Base-by-base conservation (phyloP, 371 early-diverging fungal genomes). In the Basidiobolus meristosporus region DNA sequence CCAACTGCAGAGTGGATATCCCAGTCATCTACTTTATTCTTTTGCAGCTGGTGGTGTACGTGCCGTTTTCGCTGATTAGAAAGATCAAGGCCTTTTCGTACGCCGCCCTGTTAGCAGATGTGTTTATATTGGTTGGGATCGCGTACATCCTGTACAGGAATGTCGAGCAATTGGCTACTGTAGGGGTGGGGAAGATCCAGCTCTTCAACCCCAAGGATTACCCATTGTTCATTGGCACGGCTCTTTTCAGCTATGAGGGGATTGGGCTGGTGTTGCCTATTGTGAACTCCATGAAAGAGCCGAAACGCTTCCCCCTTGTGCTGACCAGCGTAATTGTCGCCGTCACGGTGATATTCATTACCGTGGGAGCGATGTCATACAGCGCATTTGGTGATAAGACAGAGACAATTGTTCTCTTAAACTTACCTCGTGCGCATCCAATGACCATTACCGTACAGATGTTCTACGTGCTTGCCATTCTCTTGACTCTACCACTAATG, bases 161-260 rank as follows among this genome's bases (percentile, higher is more conserved):
- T 53, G 41, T 82, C 33, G 51, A 52, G 19, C 53, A 62, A 17
- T 41, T 84, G 36, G 36, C 63, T 2, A 62, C 63, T 3, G 37
- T 48, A 4, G 83, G 84, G 15, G 36, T 69, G 20, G 70, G 68
- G 3, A 60, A 72, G 33, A 61, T 82, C 1, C 50, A 56, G 4
- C 48, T 64, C 43, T 73, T 82, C 61, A 85, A 82, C 50, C 52
- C 66, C 16, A 48, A 63, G 9, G 62, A 69, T 41, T 83, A 82
- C 47, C 68, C 81, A 1, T 48, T 89, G 10, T 83, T 84, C 52
- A 66, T 89, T 39, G 89, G 89, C 20, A 86, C 87, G 14, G 78
- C 85, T 47, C 73, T 84, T 16, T 89, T 82, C 53, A 82, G 86
- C 0, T 89, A 78, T 53, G 90, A 89, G 53, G 90, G 90, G 20